A percentile compares a stretch with the other conserved stretches of the same genome.
Evolutionary conservation across 169 alveolate genomes (phyloP).

Genomic region (Haemoproteus tartakovskyi): DNA sequence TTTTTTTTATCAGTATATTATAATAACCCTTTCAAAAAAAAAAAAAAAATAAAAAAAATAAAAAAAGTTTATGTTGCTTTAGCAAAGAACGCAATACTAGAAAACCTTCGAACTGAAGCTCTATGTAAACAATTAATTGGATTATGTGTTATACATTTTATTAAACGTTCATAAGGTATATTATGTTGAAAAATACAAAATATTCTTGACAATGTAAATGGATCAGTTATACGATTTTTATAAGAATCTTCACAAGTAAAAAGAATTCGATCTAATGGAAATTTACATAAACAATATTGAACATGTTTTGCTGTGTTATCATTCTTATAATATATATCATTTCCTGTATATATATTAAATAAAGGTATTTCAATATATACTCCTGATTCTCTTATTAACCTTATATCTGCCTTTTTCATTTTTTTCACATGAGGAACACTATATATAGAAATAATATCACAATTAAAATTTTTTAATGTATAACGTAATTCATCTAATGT

Average conservation of each 20-base stretch:
- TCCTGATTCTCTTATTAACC: slow-evolving; percentile 30
- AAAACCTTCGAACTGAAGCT: slow-evolving; percentile 43
- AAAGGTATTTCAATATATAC: slow-evolving; percentile 23
- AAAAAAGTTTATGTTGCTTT: too few relatives aligned
- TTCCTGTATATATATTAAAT: too few relatives aligned
- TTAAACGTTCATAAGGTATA: slow-evolving; percentile 22
- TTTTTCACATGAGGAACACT: not conserved
- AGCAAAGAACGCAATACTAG: slow-evolving; percentile 36
- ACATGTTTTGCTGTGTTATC: slow-evolving; percentile 1
- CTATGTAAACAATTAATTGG: slow-evolving; percentile 54
- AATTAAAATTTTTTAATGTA: slow-evolving; percentile 10
- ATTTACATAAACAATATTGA: too few relatives aligned
- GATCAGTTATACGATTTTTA: slow-evolving; percentile 14
- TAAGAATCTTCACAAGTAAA: slow-evolving; percentile 14
- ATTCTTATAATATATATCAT: too few relatives aligned
- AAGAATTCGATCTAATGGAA: slow-evolving; percentile 36
- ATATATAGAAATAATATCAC: slow-evolving; percentile 42
- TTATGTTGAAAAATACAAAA: slow-evolving; percentile 33
- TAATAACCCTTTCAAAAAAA: too few relatives aligned
- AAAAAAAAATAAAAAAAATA: too few relatives aligned
- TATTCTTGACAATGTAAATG: slow-evolving; percentile 19
- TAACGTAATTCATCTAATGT: slow-evolving; percentile 2
- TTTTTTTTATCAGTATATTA: too few relatives aligned
- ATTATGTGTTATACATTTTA: slow-evolving; percentile 23
- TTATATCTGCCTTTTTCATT: slow-evolving; percentile 32